Conservation (phyloP, 805 yeast genomes). For the Candida saitoana region DNA sequence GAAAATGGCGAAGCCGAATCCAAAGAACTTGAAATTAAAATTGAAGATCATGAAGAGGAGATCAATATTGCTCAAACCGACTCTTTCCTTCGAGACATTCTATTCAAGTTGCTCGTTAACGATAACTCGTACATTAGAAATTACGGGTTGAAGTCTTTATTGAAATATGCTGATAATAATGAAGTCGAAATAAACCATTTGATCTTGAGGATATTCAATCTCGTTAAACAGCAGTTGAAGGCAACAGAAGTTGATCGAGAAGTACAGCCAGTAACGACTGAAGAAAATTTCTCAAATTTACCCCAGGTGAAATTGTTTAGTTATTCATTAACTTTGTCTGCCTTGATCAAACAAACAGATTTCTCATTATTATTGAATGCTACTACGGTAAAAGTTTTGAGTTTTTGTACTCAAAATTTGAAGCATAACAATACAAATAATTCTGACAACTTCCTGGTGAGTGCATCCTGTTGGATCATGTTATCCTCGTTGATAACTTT, state of each 20-base stretch:
- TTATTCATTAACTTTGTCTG: slow-evolving; percentile 33
- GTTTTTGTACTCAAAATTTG: slow-evolving; percentile 44
- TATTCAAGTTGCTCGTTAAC: slow-evolving; percentile 30
- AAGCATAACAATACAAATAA: slow-evolving; percentile 29
- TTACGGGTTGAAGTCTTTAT: slow-evolving; percentile 29
- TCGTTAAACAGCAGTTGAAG: slow-evolving; percentile 27
- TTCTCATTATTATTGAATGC: slow-evolving; percentile 34
- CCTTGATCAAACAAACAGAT: slow-evolving; percentile 34
- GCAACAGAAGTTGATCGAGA: slow-evolving; percentile 9
- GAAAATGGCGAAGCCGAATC: slow-evolving; percentile 4
- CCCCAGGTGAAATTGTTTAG: slow-evolving; percentile 23
- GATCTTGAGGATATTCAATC: slow-evolving; percentile 27
- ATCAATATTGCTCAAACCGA: slow-evolving; percentile 14
- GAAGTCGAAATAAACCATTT: slow-evolving; percentile 34
- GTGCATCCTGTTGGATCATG: slow-evolving; percentile 40
- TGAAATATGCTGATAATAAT: slow-evolving; percentile 26
- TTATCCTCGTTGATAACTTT: slow-evolving; percentile 38
- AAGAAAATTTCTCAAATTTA: slow-evolving; percentile 18
- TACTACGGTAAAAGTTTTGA: slow-evolving; percentile 36
- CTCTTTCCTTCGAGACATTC: slow-evolving; percentile 25
- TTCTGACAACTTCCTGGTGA: slow-evolving; percentile 19
- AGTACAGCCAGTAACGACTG: slow-evolving; percentile 7
- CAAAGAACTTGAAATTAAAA: slow-evolving; percentile 7
- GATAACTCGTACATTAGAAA: slow-evolving; percentile 31
- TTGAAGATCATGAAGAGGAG: slow-evolving; percentile 18